A percentile compares a stretch with the other conserved stretches of the same genome.
These are phyloP conservation scores for Brachypodium distachyon DNA, from an alignment of 202 grass and related monocot genomes.

Conservation along the genomic window DNA sequence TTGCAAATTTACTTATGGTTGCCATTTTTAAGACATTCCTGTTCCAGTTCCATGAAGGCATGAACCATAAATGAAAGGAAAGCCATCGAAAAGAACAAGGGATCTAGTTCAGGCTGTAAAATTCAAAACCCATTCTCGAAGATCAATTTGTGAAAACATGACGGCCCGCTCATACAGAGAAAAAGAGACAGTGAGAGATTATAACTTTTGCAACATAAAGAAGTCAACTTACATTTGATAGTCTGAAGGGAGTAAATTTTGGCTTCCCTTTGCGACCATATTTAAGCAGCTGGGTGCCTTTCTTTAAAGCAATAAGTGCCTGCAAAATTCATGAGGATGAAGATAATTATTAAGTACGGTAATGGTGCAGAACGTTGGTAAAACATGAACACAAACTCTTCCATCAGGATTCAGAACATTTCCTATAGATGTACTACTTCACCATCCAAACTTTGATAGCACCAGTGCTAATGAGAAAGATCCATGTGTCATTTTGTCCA, in stretches of 20 bases:
- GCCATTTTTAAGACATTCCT: background rate
- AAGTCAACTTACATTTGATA: constrained; percentile 58
- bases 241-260: constrained; percentile 76
- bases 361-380: background rate
- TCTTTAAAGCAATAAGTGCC: constrained; percentile 75
- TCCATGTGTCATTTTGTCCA: constrained; percentile 11
- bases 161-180: background rate
- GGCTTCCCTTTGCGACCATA: constrained; percentile 84
- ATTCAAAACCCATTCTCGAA: background rate
- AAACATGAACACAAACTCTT: background rate
- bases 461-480: constrained; percentile 14
- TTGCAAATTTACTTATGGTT: background rate
- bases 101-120: background rate
- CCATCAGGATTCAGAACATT: background rate
- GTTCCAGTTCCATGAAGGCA: background rate
- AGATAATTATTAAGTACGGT: background rate
- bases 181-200: no score
- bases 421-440: background rate
- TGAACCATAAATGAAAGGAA: background rate
- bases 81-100: background rate
- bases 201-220: background rate
- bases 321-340: constrained; percentile 15
- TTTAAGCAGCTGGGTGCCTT: constrained; percentile 81
- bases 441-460: constrained; percentile 1
- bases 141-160: background rate